Evolutionary conservation across 116 monocot species (phyloP).

Genomic region (Iris pallida): DNA sequence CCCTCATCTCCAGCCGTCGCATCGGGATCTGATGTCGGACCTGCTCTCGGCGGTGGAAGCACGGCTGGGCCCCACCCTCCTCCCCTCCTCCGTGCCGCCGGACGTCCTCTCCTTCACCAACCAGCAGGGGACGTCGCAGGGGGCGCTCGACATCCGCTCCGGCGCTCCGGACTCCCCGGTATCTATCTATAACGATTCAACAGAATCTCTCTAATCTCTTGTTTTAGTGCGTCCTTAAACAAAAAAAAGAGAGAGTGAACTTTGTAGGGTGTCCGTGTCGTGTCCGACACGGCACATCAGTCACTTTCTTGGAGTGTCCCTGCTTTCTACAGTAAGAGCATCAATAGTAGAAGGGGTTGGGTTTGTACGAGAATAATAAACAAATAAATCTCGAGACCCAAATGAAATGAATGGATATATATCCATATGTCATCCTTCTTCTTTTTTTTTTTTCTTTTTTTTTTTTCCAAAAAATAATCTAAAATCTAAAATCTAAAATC

Average conservation of each 20-base stretch:
- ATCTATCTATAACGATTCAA: background rate
- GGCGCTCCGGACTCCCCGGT: constrained; percentile 42
- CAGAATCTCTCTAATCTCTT: background rate
- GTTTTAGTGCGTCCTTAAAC: background rate
- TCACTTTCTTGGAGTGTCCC: no score
- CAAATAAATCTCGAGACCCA: no score
- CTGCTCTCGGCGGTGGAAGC: constrained; percentile 31
- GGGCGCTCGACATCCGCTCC: constrained; percentile 41
- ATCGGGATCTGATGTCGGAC: constrained; percentile 42
- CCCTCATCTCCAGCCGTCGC: constrained; percentile 40
- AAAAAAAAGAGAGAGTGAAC: no score
- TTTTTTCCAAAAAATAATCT: no score
- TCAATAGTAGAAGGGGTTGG: no score
- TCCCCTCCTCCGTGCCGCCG: constrained; percentile 50
- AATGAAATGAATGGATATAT: no score
- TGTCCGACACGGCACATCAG: no score
- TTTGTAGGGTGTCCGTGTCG: background rate
- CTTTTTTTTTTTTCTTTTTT: no score
- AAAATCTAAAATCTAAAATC: no score
- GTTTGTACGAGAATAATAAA: no score
- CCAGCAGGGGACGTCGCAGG: constrained; percentile 31
- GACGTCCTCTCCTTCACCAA: constrained; percentile 48
- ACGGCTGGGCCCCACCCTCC: constrained; percentile 36
- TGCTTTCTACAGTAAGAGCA: background rate
- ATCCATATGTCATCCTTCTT: no score